phyloP scores from a whole-genome alignment of 768 basidiomycete genomes.

The Tylopilus sp. region DNA sequence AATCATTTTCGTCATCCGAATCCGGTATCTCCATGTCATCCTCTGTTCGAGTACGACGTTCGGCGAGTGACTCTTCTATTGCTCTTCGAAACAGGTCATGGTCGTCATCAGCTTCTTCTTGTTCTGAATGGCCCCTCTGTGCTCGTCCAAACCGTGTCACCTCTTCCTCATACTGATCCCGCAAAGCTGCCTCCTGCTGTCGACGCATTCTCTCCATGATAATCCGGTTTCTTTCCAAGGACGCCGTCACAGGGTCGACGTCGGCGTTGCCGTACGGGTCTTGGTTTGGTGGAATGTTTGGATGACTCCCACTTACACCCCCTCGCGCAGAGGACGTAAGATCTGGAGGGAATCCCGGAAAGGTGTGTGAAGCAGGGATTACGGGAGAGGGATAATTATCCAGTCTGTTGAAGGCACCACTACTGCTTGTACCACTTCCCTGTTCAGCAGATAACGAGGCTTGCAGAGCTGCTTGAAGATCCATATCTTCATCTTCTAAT shows the following conservation, averaged over 20 bases:
- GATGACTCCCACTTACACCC: conserved; percentile 8
- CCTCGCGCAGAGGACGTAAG: conserved; percentile 13
- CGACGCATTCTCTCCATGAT: conserved; percentile 61
- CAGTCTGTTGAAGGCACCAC: conserved; percentile 7
- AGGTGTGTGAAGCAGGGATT: conserved; percentile 26
- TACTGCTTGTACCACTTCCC: conserved; percentile 1
- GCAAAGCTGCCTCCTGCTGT: conserved; percentile 64
- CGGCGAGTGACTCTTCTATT: conserved; percentile 27
- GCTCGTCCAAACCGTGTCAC: conserved; percentile 20
- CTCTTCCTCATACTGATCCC: conserved; percentile 53
- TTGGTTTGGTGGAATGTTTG: conserved; percentile 28
- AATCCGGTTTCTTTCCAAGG: conserved; percentile 59
- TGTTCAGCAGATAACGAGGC: conserved; percentile 55
- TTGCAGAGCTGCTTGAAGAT: conserved; percentile 83
- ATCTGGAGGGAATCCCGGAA: conserved; percentile 22
- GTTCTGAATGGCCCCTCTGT: conserved; percentile 8
- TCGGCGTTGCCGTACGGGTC: conserved; percentile 29
- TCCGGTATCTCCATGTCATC: conserved; percentile 21
- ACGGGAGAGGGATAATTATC: conserved; percentile 20
- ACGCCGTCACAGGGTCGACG: conserved; percentile 60
- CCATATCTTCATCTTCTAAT: conserved; percentile 81
- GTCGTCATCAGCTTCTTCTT: conserved; percentile 52
- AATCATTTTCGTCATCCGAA: conserved; percentile 25
- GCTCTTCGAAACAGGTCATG: conserved; percentile 54
- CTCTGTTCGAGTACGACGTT: conserved; percentile 13